Conservation (phyloP, 352 stramenopile species). For the Phytophthora sp. region DNA sequence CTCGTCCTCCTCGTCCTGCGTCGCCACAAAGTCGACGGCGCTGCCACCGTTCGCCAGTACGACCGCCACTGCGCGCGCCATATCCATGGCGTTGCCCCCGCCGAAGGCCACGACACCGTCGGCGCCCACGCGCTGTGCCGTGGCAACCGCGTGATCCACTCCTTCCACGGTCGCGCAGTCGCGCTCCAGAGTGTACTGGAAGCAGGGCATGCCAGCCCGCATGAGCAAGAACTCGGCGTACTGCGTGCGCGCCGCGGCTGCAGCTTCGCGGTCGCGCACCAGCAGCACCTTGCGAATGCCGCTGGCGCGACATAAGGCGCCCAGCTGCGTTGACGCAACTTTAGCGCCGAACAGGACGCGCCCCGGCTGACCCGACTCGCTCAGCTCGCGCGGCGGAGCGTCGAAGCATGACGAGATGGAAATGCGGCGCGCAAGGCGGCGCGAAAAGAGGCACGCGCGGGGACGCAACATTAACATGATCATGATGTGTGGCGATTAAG, state of each 20-base stretch:
- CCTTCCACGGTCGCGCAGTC: conserved; percentile 68
- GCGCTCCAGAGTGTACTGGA: conserved; percentile 74
- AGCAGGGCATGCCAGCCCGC: conserved; percentile 70
- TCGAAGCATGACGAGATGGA: conserved; percentile 54
- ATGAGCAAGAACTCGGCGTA: conserved; percentile 79
- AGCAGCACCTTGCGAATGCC: conserved; percentile 77
- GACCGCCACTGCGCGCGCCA: conserved; percentile 59
- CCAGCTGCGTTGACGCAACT: conserved; percentile 47
- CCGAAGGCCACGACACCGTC: conserved; percentile 77
- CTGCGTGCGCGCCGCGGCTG: conserved; percentile 58
- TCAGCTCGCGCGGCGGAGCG: conserved; percentile 42
- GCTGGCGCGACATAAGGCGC: conserved; percentile 36
- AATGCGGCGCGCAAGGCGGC: conserved; percentile 25
- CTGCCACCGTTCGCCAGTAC: conserved; percentile 54
- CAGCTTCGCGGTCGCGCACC: conserved; percentile 66
- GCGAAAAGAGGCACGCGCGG: background rate
- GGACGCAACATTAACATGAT: too few species aligned
- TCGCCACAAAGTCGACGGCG: conserved; percentile 40
- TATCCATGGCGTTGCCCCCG: conserved; percentile 68
- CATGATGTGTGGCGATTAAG: too few species aligned
- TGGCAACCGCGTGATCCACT: conserved; percentile 60
- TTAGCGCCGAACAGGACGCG: conserved; percentile 62
- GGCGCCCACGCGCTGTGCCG: conserved; percentile 63
- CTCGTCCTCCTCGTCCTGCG: conserved; percentile 18
- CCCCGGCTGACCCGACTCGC: conserved; percentile 42